Base-by-base conservation (phyloP, 2,329 filamentous ascomycete genomes). In the Neonectria magnoliae region DNA sequence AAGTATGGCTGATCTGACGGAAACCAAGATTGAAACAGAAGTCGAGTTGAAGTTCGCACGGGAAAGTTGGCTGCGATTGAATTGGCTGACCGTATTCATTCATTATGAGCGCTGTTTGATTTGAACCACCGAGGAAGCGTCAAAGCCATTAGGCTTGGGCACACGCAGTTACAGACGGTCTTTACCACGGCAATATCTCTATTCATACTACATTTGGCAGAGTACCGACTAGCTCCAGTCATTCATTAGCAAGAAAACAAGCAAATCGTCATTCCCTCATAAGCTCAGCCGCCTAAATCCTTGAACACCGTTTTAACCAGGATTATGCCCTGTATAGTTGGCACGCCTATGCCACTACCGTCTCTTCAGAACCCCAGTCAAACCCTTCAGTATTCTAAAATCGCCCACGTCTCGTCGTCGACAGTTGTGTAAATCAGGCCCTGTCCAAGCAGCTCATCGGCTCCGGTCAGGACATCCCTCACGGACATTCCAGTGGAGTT, bases 341-440 rank as follows among this genome's bases (percentile, higher is more conserved):
- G 56, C 31, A 47, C 57, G 42, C 16, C 25, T 44, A 38, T 20
- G 22, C 5, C 22, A 14, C 22, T 16, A 44, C 33, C 29, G 20
- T 29, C 18, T 50, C 36, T 47, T 53, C 33, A 61, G 29, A 38
- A 38, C 42, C 25, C 47, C 18, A 50, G 7, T 33, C n/a, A 29
- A 29, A 11, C 14, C 52, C 31, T 53, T 69, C 77, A 90, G 67
- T 85, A 88, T 64, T 97, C 93, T 65, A 98, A 82, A 68, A 97
- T 83, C 47, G 93, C 93, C 91, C 93, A 98, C 1, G 95, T 98
- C 79, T 93, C 87, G 75, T 98, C 95, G 80, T 98, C 94, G 7
- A 97, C 87, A 10, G 97, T 99, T 29, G 93, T 93, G 81, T 93
- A 99, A 69, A 97, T 93, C 72, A 93, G 76, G 31, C 94, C 93